Conservation (phyloP, 805 yeast genomes). For the Yamadazyma paraphyllophila region DNA sequence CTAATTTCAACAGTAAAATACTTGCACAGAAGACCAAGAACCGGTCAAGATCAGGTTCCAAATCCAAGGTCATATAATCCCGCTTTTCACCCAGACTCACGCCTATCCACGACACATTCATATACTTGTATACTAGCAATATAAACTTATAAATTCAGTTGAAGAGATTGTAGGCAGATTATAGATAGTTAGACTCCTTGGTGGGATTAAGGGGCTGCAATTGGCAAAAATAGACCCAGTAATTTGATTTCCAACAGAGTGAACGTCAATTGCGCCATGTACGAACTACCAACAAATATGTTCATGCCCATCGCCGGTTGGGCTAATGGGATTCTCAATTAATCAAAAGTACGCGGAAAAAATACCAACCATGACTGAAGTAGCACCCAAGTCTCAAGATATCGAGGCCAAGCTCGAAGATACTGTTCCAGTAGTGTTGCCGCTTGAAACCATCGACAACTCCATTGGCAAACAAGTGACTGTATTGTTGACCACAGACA, state of each 20-base stretch:
- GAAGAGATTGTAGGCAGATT: too few relatives aligned
- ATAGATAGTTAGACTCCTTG: too few relatives aligned
- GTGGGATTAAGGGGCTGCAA: too few relatives aligned
- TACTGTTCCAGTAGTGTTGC: conserved; percentile 41
- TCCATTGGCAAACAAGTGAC: conserved; percentile 78
- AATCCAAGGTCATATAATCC: neutral
- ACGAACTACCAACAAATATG: too few relatives aligned
- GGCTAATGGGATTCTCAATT: conserved; percentile 1
- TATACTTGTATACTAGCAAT: neutral
- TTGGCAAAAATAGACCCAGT: too few relatives aligned
- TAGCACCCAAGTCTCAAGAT: conserved; percentile 1
- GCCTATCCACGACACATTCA: too few relatives aligned
- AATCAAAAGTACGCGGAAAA: neutral
- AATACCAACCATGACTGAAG: conserved; percentile 10
- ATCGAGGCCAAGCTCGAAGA: conserved; percentile 1
- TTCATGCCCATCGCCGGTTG: too few relatives aligned
- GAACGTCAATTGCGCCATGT: too few relatives aligned
- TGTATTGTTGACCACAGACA: conserved; percentile 60
- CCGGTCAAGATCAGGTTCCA: conserved; percentile 14
- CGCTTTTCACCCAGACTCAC: too few relatives aligned
- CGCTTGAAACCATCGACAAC: conserved; percentile 84
- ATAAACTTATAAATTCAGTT: too few relatives aligned
- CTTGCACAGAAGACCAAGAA: conserved; percentile 8
- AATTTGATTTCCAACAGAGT: too few relatives aligned
- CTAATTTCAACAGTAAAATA: conserved; percentile 9